phyloP scores from a whole-genome alignment of 2,329 filamentous ascomycete genomes.

The Berkeleyomyces basicola region DNA sequence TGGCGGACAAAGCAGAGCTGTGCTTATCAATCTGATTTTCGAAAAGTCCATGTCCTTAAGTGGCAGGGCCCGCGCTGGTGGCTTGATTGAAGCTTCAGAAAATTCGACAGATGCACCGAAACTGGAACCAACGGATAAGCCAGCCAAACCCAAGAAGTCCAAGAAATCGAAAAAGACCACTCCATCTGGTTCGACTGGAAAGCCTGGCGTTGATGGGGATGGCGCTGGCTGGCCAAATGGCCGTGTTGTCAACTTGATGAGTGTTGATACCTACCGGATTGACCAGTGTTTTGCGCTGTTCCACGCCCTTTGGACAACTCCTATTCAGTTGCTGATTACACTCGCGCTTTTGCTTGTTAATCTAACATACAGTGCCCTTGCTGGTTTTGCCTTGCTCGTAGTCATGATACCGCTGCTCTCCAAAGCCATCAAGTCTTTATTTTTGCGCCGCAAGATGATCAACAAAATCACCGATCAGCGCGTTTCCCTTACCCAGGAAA shows the following conservation, averaged over 20 bases:
- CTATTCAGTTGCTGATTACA: constrained; percentile 61
- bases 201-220: constrained; percentile 34
- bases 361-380: constrained; percentile 73
- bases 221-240: constrained; percentile 84
- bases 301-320: constrained; percentile 80
- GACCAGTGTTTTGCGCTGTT: constrained; percentile 80
- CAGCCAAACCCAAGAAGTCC: constrained; percentile 18
- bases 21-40: constrained; percentile 74
- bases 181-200: constrained; percentile 14
- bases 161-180: constrained; percentile 24
- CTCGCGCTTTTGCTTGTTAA: constrained; percentile 71
- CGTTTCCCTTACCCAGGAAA: constrained; percentile 82
- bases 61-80: constrained; percentile 72
- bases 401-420: constrained; percentile 65
- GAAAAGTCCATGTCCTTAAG: constrained; percentile 86
- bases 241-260: constrained; percentile 84
- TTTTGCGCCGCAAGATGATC: constrained; percentile 59
- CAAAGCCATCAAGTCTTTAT: constrained; percentile 58
- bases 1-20: constrained; percentile 66
- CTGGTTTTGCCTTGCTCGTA: constrained; percentile 70
- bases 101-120: constrained; percentile 26
- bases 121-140: constrained; percentile 26
- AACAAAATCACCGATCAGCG: constrained; percentile 91
- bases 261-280: constrained; percentile 82
- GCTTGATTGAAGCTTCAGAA: constrained; percentile 31